A percentile compares a stretch with the other conserved stretches of the same genome.
These are phyloP conservation scores for Wickerhamomyces chaumierensis DNA, from an alignment of 805 yeast species.

Conservation along the genomic window DNA sequence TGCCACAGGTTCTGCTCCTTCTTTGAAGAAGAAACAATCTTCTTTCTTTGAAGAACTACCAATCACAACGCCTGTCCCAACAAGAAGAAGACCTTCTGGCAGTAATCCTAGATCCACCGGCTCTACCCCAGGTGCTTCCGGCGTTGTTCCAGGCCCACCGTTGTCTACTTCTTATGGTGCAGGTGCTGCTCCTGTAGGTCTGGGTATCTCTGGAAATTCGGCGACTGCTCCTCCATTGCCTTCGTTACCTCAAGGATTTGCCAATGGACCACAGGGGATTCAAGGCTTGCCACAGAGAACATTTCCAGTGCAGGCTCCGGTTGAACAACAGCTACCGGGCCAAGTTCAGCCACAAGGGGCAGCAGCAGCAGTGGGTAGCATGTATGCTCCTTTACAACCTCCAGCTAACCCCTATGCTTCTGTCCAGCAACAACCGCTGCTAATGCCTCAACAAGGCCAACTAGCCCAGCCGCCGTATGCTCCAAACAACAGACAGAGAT, in stretches of 20 bases:
- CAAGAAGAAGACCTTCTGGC: constrained; percentile 4
- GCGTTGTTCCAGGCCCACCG: not conserved
- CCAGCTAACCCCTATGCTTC: constrained; percentile 2
- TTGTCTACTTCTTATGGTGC: not conserved
- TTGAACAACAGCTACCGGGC: too few relatives aligned
- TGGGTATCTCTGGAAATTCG: constrained; percentile 1
- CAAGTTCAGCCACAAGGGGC: not conserved
- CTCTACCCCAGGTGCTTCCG: constrained; percentile 2
- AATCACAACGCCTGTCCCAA: constrained; percentile 14
- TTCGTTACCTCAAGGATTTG: not conserved
- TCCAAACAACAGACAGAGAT: not conserved
- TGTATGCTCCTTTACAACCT: not conserved
- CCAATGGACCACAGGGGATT: not conserved
- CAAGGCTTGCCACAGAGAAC: too few relatives aligned
- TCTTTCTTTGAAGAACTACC: constrained; percentile 55
- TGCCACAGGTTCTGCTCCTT: constrained; percentile 1
- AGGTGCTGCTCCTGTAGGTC: constrained; percentile 7
- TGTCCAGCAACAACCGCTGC: not conserved
- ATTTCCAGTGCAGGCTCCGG: too few relatives aligned
- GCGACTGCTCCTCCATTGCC: constrained; percentile 11
- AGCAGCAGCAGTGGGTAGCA: not conserved
- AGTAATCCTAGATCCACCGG: constrained; percentile 4
- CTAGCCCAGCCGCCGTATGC: not conserved
- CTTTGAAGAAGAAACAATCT: constrained; percentile 22
- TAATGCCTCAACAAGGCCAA: constrained; percentile 1